Conservation (phyloP, 768 basidiomycete genomes). For the Amylocystis lapponica region DNA sequence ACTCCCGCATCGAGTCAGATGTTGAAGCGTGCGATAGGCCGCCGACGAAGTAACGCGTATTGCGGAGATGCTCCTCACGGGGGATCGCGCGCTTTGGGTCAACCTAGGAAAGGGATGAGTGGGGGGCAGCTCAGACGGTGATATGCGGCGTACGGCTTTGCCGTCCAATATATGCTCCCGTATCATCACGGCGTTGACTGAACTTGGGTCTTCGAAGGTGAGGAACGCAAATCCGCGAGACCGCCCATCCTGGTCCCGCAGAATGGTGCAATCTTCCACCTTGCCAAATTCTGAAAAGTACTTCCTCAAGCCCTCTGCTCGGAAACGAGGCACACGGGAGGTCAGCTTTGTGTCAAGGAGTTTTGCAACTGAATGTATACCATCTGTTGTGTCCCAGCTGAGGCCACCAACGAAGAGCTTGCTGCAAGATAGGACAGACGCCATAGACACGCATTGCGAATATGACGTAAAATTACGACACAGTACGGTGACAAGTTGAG, state of each 20-base stretch:
- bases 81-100: constrained; percentile 98
- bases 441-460: constrained; percentile 4
- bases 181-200: constrained; percentile 92
- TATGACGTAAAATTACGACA: too few relatives aligned
- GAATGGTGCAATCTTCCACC: constrained; percentile 95
- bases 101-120: constrained; percentile 59
- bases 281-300: constrained; percentile 95
- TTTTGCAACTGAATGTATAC: constrained; percentile 46
- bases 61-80: constrained; percentile 85
- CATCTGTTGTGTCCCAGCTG: constrained; percentile 99
- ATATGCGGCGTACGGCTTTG: constrained; percentile 68
- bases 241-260: constrained; percentile 91
- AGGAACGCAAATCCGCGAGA: constrained; percentile 96
- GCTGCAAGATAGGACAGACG: constrained; percentile 40
- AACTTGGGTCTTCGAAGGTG: constrained; percentile 86
- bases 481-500: constrained; percentile 14
- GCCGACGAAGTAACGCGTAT: constrained; percentile 93
- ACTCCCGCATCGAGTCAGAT: constrained; percentile 85
- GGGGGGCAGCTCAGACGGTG: not conserved
- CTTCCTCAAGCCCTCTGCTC: constrained; percentile 61
- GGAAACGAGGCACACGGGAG: not conserved
- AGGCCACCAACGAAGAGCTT: constrained; percentile 99
- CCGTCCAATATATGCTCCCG: constrained; percentile 92
- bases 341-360: constrained; percentile 33
- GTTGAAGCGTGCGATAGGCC: constrained; percentile 87